Conservation (phyloP, 1,139 yeast species). For the Yamadazyma blattariae region DNA sequence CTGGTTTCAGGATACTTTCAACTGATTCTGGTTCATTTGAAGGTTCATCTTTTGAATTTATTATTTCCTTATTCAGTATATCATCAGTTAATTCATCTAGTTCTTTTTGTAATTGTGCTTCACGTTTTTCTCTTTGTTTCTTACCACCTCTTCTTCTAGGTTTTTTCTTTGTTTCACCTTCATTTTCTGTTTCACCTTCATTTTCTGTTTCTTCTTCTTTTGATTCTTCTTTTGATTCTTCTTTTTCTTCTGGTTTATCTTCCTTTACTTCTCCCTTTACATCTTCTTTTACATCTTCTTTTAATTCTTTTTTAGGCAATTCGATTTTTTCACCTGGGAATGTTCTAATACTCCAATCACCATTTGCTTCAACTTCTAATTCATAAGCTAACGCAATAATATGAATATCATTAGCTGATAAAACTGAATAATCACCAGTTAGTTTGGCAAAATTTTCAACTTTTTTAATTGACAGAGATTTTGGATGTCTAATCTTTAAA, state of each 20-base stretch:
- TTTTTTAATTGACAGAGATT: conserved; percentile 54
- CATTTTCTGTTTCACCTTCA: conserved; percentile 13
- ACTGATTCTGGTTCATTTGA: conserved; percentile 4
- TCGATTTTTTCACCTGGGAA: conserved; percentile 60
- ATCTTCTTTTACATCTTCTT: conserved; percentile 23
- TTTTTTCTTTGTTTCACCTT: conserved; percentile 29
- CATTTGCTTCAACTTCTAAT: conserved; percentile 71
- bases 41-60: conserved; percentile 2
- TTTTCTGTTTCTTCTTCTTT: conserved; percentile 8
- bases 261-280: no score
- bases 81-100: conserved; percentile 14
- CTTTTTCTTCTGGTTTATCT: conserved; percentile 17
- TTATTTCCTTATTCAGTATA: conserved; percentile 2
- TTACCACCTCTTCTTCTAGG: conserved; percentile 62
- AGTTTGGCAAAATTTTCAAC: conserved; percentile 76
- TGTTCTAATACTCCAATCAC: conserved; percentile 66
- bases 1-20: not conserved
- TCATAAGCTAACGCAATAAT: conserved; percentile 90
- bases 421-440: conserved; percentile 88
- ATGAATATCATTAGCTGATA: conserved; percentile 89
- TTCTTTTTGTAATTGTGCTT: conserved; percentile 30
- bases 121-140: conserved; percentile 57
- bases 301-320: conserved; percentile 7
- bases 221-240: conserved; percentile 17
- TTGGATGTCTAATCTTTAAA: conserved; percentile 72